phyloP scores from a whole-genome alignment of 495 filamentous ascomycete species.

The Penicillium waksmanii region DNA sequence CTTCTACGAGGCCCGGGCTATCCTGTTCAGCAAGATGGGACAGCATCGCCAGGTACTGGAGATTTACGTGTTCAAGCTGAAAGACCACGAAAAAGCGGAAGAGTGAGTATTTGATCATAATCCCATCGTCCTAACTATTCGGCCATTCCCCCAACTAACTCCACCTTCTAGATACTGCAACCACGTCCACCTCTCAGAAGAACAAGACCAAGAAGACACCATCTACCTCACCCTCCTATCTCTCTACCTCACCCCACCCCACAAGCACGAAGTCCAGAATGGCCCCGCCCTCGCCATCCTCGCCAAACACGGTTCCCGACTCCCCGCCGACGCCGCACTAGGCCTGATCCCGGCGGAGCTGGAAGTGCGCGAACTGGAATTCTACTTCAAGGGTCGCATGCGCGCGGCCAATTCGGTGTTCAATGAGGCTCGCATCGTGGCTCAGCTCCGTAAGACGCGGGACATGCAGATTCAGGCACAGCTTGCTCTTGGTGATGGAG shows the following conservation, averaged over 20 bases:
- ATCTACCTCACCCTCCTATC: constrained; percentile 92
- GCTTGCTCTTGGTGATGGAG: constrained; percentile 67
- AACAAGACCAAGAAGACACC: constrained; percentile 63
- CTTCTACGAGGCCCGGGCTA: constrained; percentile 88
- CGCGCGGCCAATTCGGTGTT: constrained; percentile 80
- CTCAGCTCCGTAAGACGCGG: constrained; percentile 71
- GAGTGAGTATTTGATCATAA: constrained; percentile 55
- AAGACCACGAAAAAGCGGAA: constrained; percentile 88
- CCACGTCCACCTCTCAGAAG: constrained; percentile 68
- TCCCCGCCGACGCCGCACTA: constrained; percentile 84
- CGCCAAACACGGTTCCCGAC: constrained; percentile 85
- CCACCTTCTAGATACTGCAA: constrained; percentile 81
- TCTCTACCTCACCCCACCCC: constrained; percentile 84
- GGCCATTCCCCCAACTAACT: constrained; percentile 9
- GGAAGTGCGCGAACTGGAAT: constrained; percentile 77
- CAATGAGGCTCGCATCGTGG: constrained; percentile 77
- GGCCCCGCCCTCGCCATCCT: constrained; percentile 83
- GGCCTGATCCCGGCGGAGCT: constrained; percentile 81
- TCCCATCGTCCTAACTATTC: no score
- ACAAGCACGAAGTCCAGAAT: constrained; percentile 72
- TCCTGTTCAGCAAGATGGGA: constrained; percentile 93
- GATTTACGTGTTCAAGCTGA: constrained; percentile 94
- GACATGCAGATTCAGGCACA: constrained; percentile 71
- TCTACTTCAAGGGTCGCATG: constrained; percentile 91
- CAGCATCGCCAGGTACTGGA: constrained; percentile 91